A percentile compares a stretch with the other conserved stretches of the same genome.
Conservation (phyloP, 2,329 filamentous ascomycete species). For the Diplocarpon mali region DNA sequence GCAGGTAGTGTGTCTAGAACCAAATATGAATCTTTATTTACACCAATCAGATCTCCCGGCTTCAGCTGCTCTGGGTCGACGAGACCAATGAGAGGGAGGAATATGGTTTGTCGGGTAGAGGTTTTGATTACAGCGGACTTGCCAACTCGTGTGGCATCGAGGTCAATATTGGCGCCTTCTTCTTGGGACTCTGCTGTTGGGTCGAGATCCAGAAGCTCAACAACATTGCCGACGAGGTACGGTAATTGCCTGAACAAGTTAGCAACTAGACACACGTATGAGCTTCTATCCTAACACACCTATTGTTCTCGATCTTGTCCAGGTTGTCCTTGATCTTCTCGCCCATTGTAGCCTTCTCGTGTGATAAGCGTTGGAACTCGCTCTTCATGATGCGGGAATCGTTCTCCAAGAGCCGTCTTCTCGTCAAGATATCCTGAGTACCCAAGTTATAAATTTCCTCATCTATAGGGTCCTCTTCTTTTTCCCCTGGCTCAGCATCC, state of each 20-base stretch:
- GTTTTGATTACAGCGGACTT: conserved; percentile 99
- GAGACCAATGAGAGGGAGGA: conserved; percentile 90
- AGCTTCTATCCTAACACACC: conserved; percentile 41
- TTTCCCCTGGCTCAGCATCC: conserved; percentile 59
- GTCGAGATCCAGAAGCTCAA: conserved; percentile 92
- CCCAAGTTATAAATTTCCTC: conserved; percentile 86
- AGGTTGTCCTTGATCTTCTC: conserved; percentile 99
- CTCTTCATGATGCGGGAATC: conserved; percentile 98
- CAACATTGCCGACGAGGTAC: conserved; percentile 96
- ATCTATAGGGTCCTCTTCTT: conserved; percentile 75
- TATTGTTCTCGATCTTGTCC: conserved; percentile 98
- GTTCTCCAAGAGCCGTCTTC: conserved; percentile 88
- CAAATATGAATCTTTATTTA: conserved; percentile 98
- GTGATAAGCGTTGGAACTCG: conserved; percentile 84
- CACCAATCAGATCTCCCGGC: conserved; percentile 91
- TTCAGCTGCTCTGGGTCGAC: conserved; percentile 93
- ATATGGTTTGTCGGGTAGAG: conserved; percentile 95
- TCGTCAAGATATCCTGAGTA: conserved; percentile 88
- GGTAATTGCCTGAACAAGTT: conserved; percentile 66
- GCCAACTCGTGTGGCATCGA: conserved; percentile 91
- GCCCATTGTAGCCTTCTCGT: conserved; percentile 91
- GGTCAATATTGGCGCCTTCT: conserved; percentile 96
- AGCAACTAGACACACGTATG: conserved; percentile 5
- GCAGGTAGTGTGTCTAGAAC: conserved; percentile 93
- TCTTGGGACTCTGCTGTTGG: conserved; percentile 92